Evolutionary conservation across 2,329 filamentous ascomycete species (phyloP), one percentile per base, ranked within the genome.

Genomic region (Juglanconis oblonga): DNA sequence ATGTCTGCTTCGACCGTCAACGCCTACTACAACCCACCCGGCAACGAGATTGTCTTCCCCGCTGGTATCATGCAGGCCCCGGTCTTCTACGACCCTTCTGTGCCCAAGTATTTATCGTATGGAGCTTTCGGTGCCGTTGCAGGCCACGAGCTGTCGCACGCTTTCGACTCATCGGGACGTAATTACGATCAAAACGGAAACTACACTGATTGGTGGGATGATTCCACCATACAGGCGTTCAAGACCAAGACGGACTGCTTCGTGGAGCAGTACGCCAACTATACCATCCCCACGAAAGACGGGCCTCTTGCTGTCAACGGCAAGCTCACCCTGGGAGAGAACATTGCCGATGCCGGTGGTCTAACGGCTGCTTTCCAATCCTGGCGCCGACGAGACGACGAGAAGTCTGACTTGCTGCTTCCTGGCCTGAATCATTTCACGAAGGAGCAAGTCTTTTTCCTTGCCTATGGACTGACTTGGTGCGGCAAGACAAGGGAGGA

Each of bases 341-440:
- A 90, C 68, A 87, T 91, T 67, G 87, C 87, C 1, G 88, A 91
- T 70, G 85, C 87, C 1, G 87, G 87, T 14, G 88, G 88, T 13
- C 69, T 91, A 0, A 78, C 81, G 7, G 83, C 86, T 0, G 79
- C 86, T 0, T 90, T 84, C 68, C 76, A 80, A 31, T 87, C 87
- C 0, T 91, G 88, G 87, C 82, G 86, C 69, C 82, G 81, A 64
- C 79, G 80, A 10, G 80, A 84, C 36, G 71, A 75, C 2, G 73
- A 79, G 42, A 78, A 77, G n/a, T 76, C 81, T 0, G 81, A 82
- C 60, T 67, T 78, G 67, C 70, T 78, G 44, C 77, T 90, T 14
- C 87, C 86, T 0, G 87, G 87, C 0, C 70, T 91, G 6, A 79
- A 84, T 4, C 65, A 74, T 24, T 90, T 90, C 63, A 83, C 82